A percentile compares a stretch with the other conserved stretches of the same genome.
Evolutionary conservation across 2,329 filamentous ascomycete species (phyloP).

Genomic region (Fusarium piperis): DNA sequence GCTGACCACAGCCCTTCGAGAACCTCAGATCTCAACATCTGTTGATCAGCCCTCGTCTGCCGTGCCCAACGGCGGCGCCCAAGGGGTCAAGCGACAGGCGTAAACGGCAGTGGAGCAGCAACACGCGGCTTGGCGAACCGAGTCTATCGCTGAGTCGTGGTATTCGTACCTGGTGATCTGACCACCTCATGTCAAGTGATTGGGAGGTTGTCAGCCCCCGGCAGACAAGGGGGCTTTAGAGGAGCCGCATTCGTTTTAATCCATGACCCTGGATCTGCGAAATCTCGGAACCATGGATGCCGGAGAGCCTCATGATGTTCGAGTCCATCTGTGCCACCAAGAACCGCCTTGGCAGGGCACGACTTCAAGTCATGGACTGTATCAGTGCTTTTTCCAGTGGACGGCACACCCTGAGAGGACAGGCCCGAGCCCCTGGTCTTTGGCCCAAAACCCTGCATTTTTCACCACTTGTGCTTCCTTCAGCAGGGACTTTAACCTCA

Average conservation of each 20-base stretch:
- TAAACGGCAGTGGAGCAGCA: background rate
- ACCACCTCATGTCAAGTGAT: conserved; percentile 6
- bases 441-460: background rate
- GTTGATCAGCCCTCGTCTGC: background rate
- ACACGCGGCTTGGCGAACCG: conserved; percentile 1
- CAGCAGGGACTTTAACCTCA: background rate
- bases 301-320: conserved; percentile 7
- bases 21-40: background rate
- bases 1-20: background rate
- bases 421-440: background rate
- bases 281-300: conserved; percentile 14
- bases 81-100: background rate
- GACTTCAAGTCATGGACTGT: background rate
- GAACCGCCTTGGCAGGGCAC: conserved; percentile 3
- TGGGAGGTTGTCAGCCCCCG: background rate
- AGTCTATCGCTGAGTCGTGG: background rate
- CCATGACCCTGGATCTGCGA: conserved; percentile 9
- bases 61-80: background rate
- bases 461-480: background rate
- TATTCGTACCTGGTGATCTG: conserved; percentile 9
- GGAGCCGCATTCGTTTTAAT: conserved; percentile 1
- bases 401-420: background rate
- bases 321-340: background rate
- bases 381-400: background rate
- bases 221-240: conserved; percentile 4